Evolutionary conservation across 345 rosid genomes (phyloP).

Genomic region (Eutrema japonicum): DNA sequence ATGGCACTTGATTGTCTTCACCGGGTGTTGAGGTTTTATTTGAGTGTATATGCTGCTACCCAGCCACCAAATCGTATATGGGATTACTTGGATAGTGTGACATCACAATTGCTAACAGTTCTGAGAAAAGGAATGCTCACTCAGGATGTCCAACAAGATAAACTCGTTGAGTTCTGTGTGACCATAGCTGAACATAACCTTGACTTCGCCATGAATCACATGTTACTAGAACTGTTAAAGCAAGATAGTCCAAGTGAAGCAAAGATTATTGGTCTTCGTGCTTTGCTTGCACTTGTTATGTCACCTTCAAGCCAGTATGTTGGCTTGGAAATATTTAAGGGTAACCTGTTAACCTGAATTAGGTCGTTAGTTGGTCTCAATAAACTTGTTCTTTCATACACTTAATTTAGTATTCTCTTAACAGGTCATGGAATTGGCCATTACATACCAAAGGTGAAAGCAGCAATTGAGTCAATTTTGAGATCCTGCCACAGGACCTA

Average conservation of each 20-base stretch:
- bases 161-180: constrained; percentile 97
- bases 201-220: constrained; percentile 98
- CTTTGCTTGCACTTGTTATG: constrained; percentile 94
- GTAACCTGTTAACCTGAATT: constrained; percentile 49
- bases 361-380: constrained; percentile 18
- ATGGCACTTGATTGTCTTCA: constrained; percentile 98
- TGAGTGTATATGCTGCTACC: constrained; percentile 91
- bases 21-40: constrained; percentile 92
- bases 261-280: constrained; percentile 94
- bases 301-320: constrained; percentile 82
- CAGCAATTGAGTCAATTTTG: constrained; percentile 92
- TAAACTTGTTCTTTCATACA: constrained; percentile 20
- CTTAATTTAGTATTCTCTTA: constrained; percentile 38
- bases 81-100: constrained; percentile 98
- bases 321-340: constrained; percentile 91
- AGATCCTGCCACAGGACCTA: constrained; percentile 86
- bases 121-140: constrained; percentile 92
- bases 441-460: constrained; percentile 96
- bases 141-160: constrained; percentile 97
- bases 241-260: constrained; percentile 97
- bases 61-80: constrained; percentile 95
- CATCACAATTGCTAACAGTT: constrained; percentile 90
- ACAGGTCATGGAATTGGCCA: constrained; percentile 87
- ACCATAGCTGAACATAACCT: constrained; percentile 97
- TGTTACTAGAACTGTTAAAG: constrained; percentile 92